Conservation (phyloP, 2,329 filamentous ascomycete species). For the Diaporthe vexans region DNA sequence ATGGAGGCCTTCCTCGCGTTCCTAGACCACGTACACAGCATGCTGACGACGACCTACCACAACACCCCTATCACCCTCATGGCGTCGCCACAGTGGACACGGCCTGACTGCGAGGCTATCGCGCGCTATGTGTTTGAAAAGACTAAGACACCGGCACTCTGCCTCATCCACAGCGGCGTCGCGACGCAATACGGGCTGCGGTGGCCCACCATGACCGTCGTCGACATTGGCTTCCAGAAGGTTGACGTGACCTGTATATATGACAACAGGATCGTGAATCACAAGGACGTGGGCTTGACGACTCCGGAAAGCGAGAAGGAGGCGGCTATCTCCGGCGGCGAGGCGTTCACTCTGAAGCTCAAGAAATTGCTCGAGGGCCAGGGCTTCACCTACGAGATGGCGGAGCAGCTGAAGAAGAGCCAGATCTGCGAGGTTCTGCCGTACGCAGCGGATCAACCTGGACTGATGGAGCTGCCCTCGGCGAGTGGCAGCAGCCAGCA, state of each 20-base stretch:
- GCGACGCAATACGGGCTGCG: slow-evolving; percentile 88
- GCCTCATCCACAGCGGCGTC: slow-evolving; percentile 88
- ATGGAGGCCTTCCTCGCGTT: slow-evolving; percentile 96
- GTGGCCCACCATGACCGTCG: slow-evolving; percentile 82
- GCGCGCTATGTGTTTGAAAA: slow-evolving; percentile 98
- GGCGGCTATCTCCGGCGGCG: slow-evolving; percentile 79
- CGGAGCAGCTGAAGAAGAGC: slow-evolving; percentile 78
- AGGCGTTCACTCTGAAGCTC: slow-evolving; percentile 85
- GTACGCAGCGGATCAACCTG: slow-evolving; percentile 61
- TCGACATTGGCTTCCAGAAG: slow-evolving; percentile 94
- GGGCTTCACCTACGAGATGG: slow-evolving; percentile 75
- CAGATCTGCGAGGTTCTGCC: slow-evolving; percentile 76
- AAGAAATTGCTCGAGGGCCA: slow-evolving; percentile 74
- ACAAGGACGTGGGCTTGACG: slow-evolving; percentile 71
- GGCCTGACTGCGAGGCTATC: slow-evolving; percentile 87
- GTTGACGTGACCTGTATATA: slow-evolving; percentile 92
- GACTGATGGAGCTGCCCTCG: slow-evolving; percentile 62
- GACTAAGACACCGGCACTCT: slow-evolving; percentile 93
- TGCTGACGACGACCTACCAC: slow-evolving; percentile 91
- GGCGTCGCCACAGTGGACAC: slow-evolving; percentile 90
- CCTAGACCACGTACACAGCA: slow-evolving; percentile 90
- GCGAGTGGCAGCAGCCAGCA: slow-evolving; percentile 49
- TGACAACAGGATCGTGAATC: slow-evolving; percentile 82
- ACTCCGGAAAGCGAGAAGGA: slow-evolving; percentile 58
- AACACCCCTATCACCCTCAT: slow-evolving; percentile 96